A percentile compares a stretch with the other conserved stretches of the same genome.
These are phyloP conservation scores for Psilocybe tampanensis DNA, from an alignment of 768 basidiomycete species.

Conservation along the genomic window DNA sequence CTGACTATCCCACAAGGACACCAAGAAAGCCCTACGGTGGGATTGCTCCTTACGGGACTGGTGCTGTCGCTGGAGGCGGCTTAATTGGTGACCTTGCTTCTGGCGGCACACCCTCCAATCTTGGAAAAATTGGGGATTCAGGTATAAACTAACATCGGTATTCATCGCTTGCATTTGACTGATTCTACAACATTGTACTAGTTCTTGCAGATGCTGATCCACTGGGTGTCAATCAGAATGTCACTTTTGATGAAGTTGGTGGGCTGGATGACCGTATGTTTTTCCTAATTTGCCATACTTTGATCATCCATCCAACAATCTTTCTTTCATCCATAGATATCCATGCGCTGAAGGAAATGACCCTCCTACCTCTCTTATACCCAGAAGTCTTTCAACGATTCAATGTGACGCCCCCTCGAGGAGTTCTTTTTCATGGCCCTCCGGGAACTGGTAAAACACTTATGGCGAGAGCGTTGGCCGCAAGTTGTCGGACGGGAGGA, in stretches of 20 bases:
- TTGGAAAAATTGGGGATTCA: constrained; percentile 83
- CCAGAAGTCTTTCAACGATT: constrained; percentile 97
- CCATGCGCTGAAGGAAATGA: constrained; percentile 98
- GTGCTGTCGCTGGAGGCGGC: constrained; percentile 52
- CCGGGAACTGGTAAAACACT: constrained; percentile 99
- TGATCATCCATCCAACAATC: background rate
- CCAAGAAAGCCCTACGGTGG: constrained; percentile 68
- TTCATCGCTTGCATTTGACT: constrained; percentile 16
- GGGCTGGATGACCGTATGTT: constrained; percentile 90
- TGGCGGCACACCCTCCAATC: constrained; percentile 80
- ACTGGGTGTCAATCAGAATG: constrained; percentile 87
- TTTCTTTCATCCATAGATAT: constrained; percentile 64
- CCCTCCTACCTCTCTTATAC: constrained; percentile 90
- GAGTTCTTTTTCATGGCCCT: constrained; percentile 96
- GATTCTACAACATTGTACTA: constrained; percentile 28
- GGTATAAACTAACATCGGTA: constrained; percentile 40
- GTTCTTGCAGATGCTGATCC: constrained; percentile 96
- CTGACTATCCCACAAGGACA: constrained; percentile 66
- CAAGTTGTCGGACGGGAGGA: constrained; percentile 86
- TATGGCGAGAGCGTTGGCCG: constrained; percentile 90
- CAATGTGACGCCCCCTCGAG: constrained; percentile 91
- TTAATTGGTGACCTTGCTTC: constrained; percentile 67
- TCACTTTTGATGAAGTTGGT: constrained; percentile 96
- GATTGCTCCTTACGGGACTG: constrained; percentile 53
- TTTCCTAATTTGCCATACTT: background rate